Base-by-base conservation (phyloP, 495 filamentous ascomycete genomes). In the Trichoderma asperelloides region DNA sequence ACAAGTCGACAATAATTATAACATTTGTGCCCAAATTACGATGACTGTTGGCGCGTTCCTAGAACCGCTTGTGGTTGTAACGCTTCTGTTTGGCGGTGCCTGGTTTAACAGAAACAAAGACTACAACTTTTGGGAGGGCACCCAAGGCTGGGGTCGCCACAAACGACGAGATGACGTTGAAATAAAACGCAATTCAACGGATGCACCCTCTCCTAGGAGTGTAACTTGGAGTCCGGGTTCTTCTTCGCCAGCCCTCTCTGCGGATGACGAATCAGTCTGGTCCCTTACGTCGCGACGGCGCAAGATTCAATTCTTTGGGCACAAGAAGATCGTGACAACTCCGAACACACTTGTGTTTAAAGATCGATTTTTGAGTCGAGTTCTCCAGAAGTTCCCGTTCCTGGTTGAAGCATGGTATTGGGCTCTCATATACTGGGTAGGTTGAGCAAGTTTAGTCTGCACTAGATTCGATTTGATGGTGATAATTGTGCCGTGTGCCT, bases 351-450 rank as follows among this genome's bases (percentile, higher is more conserved):
- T 65, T 23, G 40, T 65, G 41, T 65, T 65, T 23, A 65, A 49
- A 18, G 64, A 65, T 45, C 64, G 64, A 23, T 23, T 65, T 25
- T 25, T 65, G 15, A 65, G 64, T 28, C 77, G 86, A 2, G 67
- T 92, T 27, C 79, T 94, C 8, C 78, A 82, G 43, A 87, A 85
- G 68, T 84, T 90, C 65, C 91, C 91, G 13, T 94, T 94, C 70
- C 73, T 93, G 33, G 85, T 88, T 27, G 91, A 94, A 75, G 88
- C 88, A 71, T 92, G 88, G 81, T 93, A 94, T 70, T 93, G 91
- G 91, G 86, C 86, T 57, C 75, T 86, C 39, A 89, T 87, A 62
- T 89, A 88, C 72, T 82, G 83, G 69, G 85, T 60, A 60, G n/a
- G 55, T 60, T 12, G 27, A 30, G 25, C 16, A 3, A n/a, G 2